Percentiles rank a stretch among this genome's conserved stretches.
These are phyloP conservation scores for Eutrema japonicum DNA, from an alignment of 345 rosid species.

Conservation along the genomic window DNA sequence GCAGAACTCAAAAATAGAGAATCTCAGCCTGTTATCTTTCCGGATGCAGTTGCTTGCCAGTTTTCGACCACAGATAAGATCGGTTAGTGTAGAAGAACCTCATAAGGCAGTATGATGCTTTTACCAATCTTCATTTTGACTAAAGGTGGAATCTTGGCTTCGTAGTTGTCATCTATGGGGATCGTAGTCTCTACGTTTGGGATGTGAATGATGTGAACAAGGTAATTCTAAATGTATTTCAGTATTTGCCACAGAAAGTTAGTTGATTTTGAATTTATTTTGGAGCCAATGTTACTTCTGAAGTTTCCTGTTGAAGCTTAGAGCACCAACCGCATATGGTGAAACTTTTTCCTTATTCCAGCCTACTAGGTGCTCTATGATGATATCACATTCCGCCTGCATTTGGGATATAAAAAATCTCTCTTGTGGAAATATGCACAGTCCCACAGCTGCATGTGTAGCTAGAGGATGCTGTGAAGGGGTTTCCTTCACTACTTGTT, in stretches of 20 bases:
- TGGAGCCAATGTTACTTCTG: conserved; percentile 13
- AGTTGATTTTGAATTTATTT: conserved; percentile 20
- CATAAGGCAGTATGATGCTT: conserved; percentile 5
- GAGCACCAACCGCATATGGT: conserved; percentile 34
- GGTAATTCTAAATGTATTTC: conserved; percentile 48
- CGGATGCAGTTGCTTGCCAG: conserved; percentile 88
- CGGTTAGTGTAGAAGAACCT: conserved; percentile 49
- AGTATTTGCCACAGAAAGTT: neutral
- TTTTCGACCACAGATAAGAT: conserved; percentile 65
- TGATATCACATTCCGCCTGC: conserved; percentile 75
- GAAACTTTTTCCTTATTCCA: conserved; percentile 40
- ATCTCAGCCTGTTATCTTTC: conserved; percentile 41
- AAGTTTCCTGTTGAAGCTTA: conserved; percentile 36
- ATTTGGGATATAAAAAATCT: conserved; percentile 87
- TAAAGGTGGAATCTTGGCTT: conserved; percentile 36
- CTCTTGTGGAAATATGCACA: conserved; percentile 76
- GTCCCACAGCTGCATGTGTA: conserved; percentile 68
- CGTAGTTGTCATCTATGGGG: conserved; percentile 76
- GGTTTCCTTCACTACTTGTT: conserved; percentile 84
- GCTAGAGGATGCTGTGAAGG: conserved; percentile 87
- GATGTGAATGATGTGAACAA: conserved; percentile 63
- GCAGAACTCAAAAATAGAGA: conserved; percentile 28
- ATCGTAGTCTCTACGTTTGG: conserved; percentile 79
- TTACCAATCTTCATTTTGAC: neutral
- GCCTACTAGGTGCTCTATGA: conserved; percentile 68